Base-by-base conservation (phyloP, 2,329 filamentous ascomycete species). In the Colletotrichum gigasporum region DNA sequence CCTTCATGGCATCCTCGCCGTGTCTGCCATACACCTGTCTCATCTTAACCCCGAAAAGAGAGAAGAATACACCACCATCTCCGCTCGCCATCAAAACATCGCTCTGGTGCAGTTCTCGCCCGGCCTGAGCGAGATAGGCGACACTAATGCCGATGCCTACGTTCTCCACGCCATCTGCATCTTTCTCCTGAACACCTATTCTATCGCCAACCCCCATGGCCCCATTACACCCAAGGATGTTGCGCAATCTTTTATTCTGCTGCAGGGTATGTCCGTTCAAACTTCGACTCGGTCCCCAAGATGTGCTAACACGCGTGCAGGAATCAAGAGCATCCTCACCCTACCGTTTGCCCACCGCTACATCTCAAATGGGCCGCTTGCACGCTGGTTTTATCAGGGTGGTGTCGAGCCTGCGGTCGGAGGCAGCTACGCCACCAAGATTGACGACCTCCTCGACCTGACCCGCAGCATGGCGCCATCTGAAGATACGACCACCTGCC, bases 81-180 rank as follows among this genome's bases (percentile, higher is more conserved):
- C 68, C 4, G 42, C 65, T 6, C 57, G 62, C 9, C 67, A 69
- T 26, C 68, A 69, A 47, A 66, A 47, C n/a, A 47, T 66, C n/a
- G 61, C 67, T 12, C 35, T 69, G 3, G 47, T 56, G 30, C 44
- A 59, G 28, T 69, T 69, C 56, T 55, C 68, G 5, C 67, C 59
- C 2, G 61, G 58, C 2, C 42, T 69, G 14, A 45, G 41, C 55
- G 61, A 69, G 9, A 69, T 69, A 2, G 56, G 61, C 28, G 62
- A 69, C n/a, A 63, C 51, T 20, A 68, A 63, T 14, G 66, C 65
- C 42, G 67, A 69, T 24, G 67, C 68, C 12, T 69, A 66, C 32
- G 68, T 69, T n/a, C 56, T 69, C 5, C 65, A 69, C 20, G 68
- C 68, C 24, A 60, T 64, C n/a, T 59, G 61, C 41, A 69, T 69